phyloP scores from a whole-genome alignment of 106 monocot species.

The Phalaenopsis equestris region DNA sequence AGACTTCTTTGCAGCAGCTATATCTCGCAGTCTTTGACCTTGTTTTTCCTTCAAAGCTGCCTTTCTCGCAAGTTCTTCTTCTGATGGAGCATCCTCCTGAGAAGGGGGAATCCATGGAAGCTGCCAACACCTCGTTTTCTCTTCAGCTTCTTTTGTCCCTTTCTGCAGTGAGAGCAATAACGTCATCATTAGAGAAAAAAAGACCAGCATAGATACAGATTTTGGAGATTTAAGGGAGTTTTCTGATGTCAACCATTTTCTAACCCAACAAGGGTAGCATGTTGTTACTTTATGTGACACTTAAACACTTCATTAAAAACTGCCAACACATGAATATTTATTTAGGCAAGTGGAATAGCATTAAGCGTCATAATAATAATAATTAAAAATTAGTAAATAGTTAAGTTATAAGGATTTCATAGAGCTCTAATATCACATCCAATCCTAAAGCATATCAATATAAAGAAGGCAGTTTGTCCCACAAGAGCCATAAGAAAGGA shows the following conservation, averaged over 20 bases:
- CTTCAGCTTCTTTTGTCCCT: conserved; percentile 68
- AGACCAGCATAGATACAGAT: not conserved
- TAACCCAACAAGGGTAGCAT: not conserved
- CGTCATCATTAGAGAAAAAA: not conserved
- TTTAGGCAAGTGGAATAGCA: too few relatives aligned
- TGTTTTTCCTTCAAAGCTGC: conserved; percentile 83
- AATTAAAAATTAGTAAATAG: too few relatives aligned
- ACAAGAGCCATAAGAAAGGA: too few relatives aligned
- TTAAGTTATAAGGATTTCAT: too few relatives aligned
- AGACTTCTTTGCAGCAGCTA: conserved; percentile 74
- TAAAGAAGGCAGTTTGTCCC: too few relatives aligned
- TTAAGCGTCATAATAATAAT: too few relatives aligned
- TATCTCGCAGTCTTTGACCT: conserved; percentile 83
- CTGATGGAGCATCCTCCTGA: conserved; percentile 62
- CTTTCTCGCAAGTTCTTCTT: conserved; percentile 93
- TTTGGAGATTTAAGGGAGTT: not conserved
- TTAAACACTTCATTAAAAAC: too few relatives aligned
- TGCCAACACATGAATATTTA: too few relatives aligned
- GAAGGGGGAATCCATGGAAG: conserved; percentile 88
- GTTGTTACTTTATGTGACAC: too few relatives aligned
- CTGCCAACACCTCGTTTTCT: conserved; percentile 82
- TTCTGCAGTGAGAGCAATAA: conserved; percentile 34
- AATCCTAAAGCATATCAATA: too few relatives aligned
- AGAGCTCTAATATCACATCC: too few relatives aligned
- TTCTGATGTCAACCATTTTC: not conserved